A percentile compares a stretch with the other conserved stretches of the same genome.
Conservation (phyloP, 2,329 filamentous ascomycete species). For the Penicillium sp. region DNA sequence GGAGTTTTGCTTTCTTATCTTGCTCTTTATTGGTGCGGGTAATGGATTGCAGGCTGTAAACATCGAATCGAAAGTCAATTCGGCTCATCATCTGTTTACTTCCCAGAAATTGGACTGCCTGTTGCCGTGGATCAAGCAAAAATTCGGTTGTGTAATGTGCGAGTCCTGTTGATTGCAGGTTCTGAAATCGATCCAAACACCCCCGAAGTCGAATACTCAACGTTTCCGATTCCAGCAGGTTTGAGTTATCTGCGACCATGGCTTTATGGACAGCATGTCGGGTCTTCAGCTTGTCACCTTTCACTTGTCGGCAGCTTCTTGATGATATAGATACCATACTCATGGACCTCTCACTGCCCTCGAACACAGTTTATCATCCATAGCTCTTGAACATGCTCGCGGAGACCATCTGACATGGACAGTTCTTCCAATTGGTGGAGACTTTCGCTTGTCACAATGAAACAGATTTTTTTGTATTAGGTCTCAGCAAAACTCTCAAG, state of each 20-base stretch:
- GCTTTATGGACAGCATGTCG: background rate
- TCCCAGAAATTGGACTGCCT: too few relatives aligned
- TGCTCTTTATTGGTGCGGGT: too few relatives aligned
- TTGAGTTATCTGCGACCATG: background rate
- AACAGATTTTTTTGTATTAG: slow-evolving; percentile 14
- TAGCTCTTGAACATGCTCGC: slow-evolving; percentile 13
- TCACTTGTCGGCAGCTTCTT: slow-evolving; percentile 11
- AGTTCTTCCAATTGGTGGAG: slow-evolving; percentile 14
- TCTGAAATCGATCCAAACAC: too few relatives aligned
- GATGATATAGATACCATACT: slow-evolving; percentile 2
- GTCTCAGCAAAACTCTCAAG: slow-evolving; percentile 10
- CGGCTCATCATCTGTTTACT: too few relatives aligned
- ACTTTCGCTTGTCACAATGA: slow-evolving; percentile 20
- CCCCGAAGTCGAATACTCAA: too few relatives aligned
- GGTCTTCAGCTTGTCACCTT: background rate
- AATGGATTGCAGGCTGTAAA: too few relatives aligned
- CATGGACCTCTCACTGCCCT: slow-evolving; percentile 4
- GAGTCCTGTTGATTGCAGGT: too few relatives aligned
- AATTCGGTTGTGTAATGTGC: too few relatives aligned
- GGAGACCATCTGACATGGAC: slow-evolving; percentile 11
- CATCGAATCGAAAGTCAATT: too few relatives aligned
- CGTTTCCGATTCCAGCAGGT: too few relatives aligned
- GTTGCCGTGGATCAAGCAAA: too few relatives aligned
- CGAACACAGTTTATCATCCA: slow-evolving; percentile 17
- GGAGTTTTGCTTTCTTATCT: too few relatives aligned